Conservation (phyloP, 2,329 filamentous ascomycete genomes). For the Paraconiothyrium sp. region DNA sequence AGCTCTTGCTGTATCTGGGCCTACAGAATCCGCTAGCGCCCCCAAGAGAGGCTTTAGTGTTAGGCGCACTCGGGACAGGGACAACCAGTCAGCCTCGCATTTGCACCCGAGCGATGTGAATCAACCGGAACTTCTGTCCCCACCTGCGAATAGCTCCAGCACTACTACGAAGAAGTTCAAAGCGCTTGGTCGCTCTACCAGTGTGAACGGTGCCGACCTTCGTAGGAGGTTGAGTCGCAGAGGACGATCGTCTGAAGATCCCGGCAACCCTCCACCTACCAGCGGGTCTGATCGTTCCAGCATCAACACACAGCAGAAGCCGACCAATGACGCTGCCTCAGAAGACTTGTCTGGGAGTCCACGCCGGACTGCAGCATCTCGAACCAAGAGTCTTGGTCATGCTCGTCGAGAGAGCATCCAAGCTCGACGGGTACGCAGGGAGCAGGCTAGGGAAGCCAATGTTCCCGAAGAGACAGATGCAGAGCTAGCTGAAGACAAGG, state of each 20-base stretch:
- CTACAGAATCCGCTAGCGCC: slow-evolving; percentile 70
- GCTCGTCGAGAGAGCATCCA: slow-evolving; percentile 92
- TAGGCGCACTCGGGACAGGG: slow-evolving; percentile 66
- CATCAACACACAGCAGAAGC: slow-evolving; percentile 58
- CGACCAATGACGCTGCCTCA: slow-evolving; percentile 59
- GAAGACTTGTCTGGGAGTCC: slow-evolving; percentile 55
- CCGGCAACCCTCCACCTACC: slow-evolving; percentile 73
- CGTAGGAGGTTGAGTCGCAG: slow-evolving; percentile 70
- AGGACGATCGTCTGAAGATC: slow-evolving; percentile 63
- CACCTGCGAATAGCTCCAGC: slow-evolving; percentile 70
- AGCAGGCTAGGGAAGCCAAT: slow-evolving; percentile 76
- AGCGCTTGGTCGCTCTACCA: slow-evolving; percentile 84
- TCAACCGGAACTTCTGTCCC: slow-evolving; percentile 80
- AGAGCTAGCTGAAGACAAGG: slow-evolving; percentile 68
- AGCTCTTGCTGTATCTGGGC: slow-evolving; percentile 82
- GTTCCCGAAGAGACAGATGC: slow-evolving; percentile 91
- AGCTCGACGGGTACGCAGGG: slow-evolving; percentile 77
- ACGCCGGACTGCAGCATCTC: slow-evolving; percentile 48
- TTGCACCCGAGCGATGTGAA: slow-evolving; percentile 66
- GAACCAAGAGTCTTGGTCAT: slow-evolving; percentile 89
- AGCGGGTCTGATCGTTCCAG: slow-evolving; percentile 83
- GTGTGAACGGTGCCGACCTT: slow-evolving; percentile 88
- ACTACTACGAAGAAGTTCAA: slow-evolving; percentile 68
- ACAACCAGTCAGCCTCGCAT: slow-evolving; percentile 61
- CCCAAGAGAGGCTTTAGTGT: slow-evolving; percentile 92